Evolutionary conservation across 1,284 basidiomycete species (phyloP).

Genomic region (Anthracocystis setariae): DNA sequence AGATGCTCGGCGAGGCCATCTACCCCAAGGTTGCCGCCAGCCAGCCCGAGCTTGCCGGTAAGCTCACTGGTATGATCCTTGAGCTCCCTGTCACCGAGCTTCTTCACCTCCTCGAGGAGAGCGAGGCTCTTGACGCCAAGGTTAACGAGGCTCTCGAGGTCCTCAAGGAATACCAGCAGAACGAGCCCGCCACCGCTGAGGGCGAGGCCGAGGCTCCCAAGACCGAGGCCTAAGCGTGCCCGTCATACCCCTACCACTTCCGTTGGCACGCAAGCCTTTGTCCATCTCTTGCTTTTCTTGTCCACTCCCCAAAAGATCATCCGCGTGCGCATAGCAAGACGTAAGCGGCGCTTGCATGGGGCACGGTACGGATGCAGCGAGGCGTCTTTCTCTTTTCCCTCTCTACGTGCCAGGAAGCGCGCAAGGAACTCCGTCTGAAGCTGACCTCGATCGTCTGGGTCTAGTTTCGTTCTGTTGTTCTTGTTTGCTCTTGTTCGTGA

Average conservation of each 20-base stretch:
- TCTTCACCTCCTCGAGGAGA: slow-evolving; percentile 66
- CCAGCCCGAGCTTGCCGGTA: slow-evolving; percentile 66
- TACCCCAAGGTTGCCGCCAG: slow-evolving; percentile 66
- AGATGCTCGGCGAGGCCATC: slow-evolving; percentile 68
- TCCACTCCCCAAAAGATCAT: slow-evolving; percentile 24
- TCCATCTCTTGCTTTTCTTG: neutral
- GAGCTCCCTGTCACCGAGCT: slow-evolving; percentile 67
- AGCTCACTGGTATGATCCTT: slow-evolving; percentile 68
- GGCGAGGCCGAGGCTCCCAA: slow-evolving; percentile 38
- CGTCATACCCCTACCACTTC: neutral
- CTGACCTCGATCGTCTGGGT: neutral
- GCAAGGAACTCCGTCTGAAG: neutral
- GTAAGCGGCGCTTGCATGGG: neutral
- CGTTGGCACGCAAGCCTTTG: neutral
- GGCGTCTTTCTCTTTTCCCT: neutral
- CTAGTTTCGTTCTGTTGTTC: neutral
- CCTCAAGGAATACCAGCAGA: slow-evolving; percentile 66
- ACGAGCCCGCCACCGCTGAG: slow-evolving; percentile 32
- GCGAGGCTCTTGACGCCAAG: slow-evolving; percentile 65
- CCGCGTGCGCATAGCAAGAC: neutral
- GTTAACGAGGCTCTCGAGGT: slow-evolving; percentile 66
- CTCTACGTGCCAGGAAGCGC: too few relatives aligned
- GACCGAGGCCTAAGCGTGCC: slow-evolving; percentile 37
- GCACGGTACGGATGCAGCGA: slow-evolving; percentile 1
- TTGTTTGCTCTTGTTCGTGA: slow-evolving; percentile 21